Evolutionary conservation across 2,329 filamentous ascomycete genomes (phyloP), one percentile per base, ranked within the genome.

Genomic region (Calonectria naviculata): DNA sequence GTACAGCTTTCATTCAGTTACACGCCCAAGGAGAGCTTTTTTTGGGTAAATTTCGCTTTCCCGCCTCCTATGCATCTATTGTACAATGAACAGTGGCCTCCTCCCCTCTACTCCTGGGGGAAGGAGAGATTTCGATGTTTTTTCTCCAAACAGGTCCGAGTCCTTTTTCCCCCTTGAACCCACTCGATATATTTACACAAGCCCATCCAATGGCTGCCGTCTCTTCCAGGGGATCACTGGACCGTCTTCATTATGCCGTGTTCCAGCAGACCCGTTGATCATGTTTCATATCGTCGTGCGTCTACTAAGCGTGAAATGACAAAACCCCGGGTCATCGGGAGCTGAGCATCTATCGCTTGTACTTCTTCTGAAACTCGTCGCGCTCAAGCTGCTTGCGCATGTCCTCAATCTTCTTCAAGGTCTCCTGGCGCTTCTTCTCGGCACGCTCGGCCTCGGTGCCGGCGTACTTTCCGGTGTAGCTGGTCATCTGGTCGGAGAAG

Each of bases 341-440:
- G 10, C 10, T 61, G 3, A 41, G 26, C 41, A 68, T 65, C 76
- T 75, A 61, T 54, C 71, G 71, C 80, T 83, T 82, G 79, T 84
- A 85, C 78, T 86, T 85, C 71, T 80, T 83, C 47, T 85, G 81
- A 67, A 83, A 84, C 72, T 83, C 81, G 19, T 82, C 79, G 3
- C 82, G 78, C 73, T 83, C 80, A 70, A 84, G 79, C 73, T 83
- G 75, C 62, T 76, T 76, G 26, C 82, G 78, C 76, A 80, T 80
- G 15, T 79, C 71, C 75, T 85, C 84, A 10, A 83, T 71, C 78
- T 82, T 80, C 46, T 77, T 78, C 17, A 84, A 71, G 65, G 80
- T 71, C 42, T 84, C 79, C 71, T 76, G 79, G 65, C 82, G 81
- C 71, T 80, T 79, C 74, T 79, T 78, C 75, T 82, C 82, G 1